These are phyloP conservation scores for Sporothrix schenckii DNA, from an alignment of 2,329 filamentous ascomycete species.

Conservation along the genomic window DNA sequence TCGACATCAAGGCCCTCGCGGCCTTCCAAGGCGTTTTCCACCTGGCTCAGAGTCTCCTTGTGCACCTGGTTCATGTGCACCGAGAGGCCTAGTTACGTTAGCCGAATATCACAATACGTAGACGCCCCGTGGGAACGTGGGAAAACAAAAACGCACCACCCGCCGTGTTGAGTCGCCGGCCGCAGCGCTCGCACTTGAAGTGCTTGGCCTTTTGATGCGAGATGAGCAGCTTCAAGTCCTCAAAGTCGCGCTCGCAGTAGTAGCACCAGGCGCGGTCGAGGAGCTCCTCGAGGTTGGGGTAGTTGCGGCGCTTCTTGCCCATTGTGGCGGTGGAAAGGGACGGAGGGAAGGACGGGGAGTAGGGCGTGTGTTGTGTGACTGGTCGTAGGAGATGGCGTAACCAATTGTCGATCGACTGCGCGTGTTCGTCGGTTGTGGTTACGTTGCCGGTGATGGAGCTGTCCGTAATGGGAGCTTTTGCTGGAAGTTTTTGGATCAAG, in stretches of 20 bases:
- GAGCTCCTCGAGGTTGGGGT: conserved; percentile 85
- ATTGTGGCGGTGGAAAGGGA: conserved; percentile 51
- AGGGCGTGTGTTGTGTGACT: too few relatives aligned
- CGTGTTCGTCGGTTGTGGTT: neutral
- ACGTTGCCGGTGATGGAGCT: neutral
- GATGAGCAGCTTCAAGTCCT: conserved; percentile 94
- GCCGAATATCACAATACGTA: too few relatives aligned
- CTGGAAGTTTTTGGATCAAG: neutral
- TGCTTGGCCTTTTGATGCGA: conserved; percentile 99
- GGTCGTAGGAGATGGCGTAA: too few relatives aligned
- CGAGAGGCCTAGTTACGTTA: conserved; percentile 68
- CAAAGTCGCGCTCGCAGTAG: conserved; percentile 98
- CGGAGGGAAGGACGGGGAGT: neutral
- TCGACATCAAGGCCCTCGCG: conserved; percentile 85
- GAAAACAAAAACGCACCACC: conserved; percentile 67
- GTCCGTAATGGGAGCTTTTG: neutral
- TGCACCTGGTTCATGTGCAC: conserved; percentile 99
- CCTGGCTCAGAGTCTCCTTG: conserved; percentile 83
- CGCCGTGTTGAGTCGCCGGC: conserved; percentile 85
- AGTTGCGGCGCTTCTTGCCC: conserved; percentile 88
- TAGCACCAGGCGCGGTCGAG: conserved; percentile 93
- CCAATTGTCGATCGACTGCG: neutral
- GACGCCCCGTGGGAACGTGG: neutral
- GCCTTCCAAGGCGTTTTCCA: conserved; percentile 90
- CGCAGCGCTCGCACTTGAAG: conserved; percentile 94